Conservation (phyloP, 1,284 basidiomycete species). For the Tremellales sp. region DNA sequence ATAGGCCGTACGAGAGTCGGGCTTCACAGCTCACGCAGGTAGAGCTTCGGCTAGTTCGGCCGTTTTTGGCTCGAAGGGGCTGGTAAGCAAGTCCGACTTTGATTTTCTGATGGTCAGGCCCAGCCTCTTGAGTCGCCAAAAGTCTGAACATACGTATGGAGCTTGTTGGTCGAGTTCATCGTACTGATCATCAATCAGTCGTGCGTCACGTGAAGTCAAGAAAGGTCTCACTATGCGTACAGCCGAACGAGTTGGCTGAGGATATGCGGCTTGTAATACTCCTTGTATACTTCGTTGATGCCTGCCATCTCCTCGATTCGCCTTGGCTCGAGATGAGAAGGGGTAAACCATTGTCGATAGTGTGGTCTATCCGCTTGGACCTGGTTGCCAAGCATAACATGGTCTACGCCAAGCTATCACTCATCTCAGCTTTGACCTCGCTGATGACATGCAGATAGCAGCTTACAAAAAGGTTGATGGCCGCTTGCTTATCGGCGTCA, state of each 20-base stretch:
- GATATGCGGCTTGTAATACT: constrained; percentile 78
- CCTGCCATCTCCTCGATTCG: constrained; percentile 36
- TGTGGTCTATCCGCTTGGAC: constrained; percentile 52
- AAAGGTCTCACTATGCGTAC: constrained; percentile 48
- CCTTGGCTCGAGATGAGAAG: constrained; percentile 62
- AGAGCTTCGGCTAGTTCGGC: not conserved
- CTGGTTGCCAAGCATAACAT: constrained; percentile 16
- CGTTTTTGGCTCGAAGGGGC: constrained; percentile 42
- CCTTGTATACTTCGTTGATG: constrained; percentile 70
- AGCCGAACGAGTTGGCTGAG: constrained; percentile 57
- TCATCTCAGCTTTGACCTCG: not conserved
- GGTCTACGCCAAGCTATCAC: constrained; percentile 70
- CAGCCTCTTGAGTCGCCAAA: not conserved
- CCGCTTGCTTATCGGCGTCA: constrained; percentile 95
- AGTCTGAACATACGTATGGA: constrained; percentile 20
- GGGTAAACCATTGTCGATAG: constrained; percentile 79
- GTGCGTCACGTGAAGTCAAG: not conserved
- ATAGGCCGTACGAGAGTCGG: not conserved
- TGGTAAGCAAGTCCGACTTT: constrained; percentile 29
- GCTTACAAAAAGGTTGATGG: constrained; percentile 82
- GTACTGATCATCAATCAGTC: constrained; percentile 16
- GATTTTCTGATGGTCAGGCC: constrained; percentile 24
- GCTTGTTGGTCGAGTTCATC: constrained; percentile 43
- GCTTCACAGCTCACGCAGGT: not conserved
- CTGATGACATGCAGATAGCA: not conserved